phyloP scores from a whole-genome alignment of 225 moss, liverwort and hornwort species.

The Sphagnum contortum region DNA sequence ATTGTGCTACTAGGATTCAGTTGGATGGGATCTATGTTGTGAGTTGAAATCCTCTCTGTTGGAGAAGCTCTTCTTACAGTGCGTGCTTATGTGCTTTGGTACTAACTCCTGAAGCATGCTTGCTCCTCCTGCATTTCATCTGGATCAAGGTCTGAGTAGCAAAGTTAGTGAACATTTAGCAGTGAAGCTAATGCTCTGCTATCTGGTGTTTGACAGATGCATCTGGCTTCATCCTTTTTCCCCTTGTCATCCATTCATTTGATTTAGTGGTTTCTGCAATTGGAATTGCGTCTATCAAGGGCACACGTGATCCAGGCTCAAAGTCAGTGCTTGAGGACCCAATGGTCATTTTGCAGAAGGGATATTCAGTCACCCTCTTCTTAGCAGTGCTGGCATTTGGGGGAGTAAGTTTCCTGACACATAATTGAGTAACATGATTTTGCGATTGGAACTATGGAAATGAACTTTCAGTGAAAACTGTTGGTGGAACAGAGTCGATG shows the following conservation, averaged over 20 bases:
- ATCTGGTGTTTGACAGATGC: conserved; percentile 51
- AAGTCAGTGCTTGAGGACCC: conserved; percentile 84
- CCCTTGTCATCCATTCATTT: conserved; percentile 94
- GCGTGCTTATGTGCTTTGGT: too few relatives aligned
- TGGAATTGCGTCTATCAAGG: conserved; percentile 87
- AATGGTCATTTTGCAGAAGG: conserved; percentile 91
- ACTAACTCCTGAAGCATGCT: too few relatives aligned
- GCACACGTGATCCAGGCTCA: conserved; percentile 76
- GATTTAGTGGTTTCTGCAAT: conserved; percentile 90
- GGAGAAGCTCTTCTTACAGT: too few relatives aligned
- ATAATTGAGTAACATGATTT: not conserved
- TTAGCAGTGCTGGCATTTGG: conserved; percentile 88
- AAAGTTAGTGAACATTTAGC: too few relatives aligned
- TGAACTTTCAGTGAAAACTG: not conserved
- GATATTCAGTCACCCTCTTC: conserved; percentile 81
- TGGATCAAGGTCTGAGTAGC: too few relatives aligned
- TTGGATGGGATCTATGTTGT: too few relatives aligned
- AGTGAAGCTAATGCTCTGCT: conserved; percentile 5
- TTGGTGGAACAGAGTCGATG: too few relatives aligned
- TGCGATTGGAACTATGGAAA: not conserved
- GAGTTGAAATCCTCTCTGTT: too few relatives aligned
- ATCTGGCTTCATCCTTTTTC: conserved; percentile 96
- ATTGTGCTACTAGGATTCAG: too few relatives aligned
- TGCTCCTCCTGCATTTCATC: too few relatives aligned
- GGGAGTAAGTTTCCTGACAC: conserved; percentile 51